phyloP scores from a whole-genome alignment of 768 basidiomycete genomes.

The Boletus rubropictus region DNA sequence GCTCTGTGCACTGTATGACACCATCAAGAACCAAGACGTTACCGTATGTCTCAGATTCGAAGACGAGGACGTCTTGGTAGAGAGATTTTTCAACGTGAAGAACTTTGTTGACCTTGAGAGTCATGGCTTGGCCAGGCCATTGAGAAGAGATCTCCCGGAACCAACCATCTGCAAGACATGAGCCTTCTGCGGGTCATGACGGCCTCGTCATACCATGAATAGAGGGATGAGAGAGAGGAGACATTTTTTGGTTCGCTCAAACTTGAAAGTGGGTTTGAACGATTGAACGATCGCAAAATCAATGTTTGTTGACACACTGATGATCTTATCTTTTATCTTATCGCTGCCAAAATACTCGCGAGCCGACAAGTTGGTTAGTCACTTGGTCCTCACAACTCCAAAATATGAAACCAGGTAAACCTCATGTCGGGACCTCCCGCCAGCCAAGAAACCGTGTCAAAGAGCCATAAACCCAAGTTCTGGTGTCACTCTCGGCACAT shows the following conservation, averaged over 20 bases:
- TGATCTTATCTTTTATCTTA: constrained; percentile 8
- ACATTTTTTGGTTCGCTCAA: constrained; percentile 34
- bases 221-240: constrained; percentile 52
- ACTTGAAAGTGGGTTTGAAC: not conserved
- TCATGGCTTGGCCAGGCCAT: constrained; percentile 98
- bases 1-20: constrained; percentile 94
- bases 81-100: constrained; percentile 89
- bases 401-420: too few relatives aligned
- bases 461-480: not conserved
- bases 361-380: not conserved
- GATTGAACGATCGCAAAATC: constrained; percentile 1
- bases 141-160: constrained; percentile 92
- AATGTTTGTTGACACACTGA: not conserved
- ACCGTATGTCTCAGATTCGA: constrained; percentile 93
- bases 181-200: constrained; percentile 4
- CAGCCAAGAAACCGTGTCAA: too few relatives aligned
- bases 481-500: too few relatives aligned
- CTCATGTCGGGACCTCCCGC: too few relatives aligned
- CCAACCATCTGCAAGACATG: constrained; percentile 68
- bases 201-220: constrained; percentile 38
- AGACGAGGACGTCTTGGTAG: constrained; percentile 97
- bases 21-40: constrained; percentile 95
- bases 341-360: not conserved
- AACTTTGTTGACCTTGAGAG: constrained; percentile 91
- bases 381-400: too few relatives aligned